Evolutionary conservation across 148 eudicot species (phyloP), one percentile per base, ranked within the genome.

Genomic region (Mesembryanthemum crystallinum): DNA sequence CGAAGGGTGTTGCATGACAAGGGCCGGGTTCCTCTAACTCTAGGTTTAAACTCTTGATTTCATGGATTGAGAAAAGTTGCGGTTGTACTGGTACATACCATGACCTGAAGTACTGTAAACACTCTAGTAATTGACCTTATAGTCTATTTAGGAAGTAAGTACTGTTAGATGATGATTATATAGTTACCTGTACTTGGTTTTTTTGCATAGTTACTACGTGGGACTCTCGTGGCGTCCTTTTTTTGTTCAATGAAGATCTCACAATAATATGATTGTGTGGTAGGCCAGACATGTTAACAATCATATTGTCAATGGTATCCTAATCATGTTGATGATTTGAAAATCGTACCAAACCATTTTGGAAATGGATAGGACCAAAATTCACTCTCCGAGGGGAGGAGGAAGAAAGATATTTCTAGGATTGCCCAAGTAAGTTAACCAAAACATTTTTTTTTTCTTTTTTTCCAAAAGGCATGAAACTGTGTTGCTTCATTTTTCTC

Each of bases 271-370:
- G 54, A 59, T 21, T 29, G 73, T 76, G 47, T 28, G 24, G 52
- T 49, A 59, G 30, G 45, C 39, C 27, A 42, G 21, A 21, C 69
- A 74, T 28, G 30, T 47, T 24, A 25, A 66, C 72, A 66, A 75
- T 75, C 54, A 68, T 76, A 39, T 47, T 33, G 18, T 1, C 18
- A 58, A 4, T 47, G 60, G 80, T 77, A 69, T 69, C 69, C 69
- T 75, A 77, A 69, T 77, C 80, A 77, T 60, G 74, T 5, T 60
- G 47, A 32, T 45, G 49, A 32, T 30, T 35, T 32, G 3, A 4
- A 4, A 20, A 4, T 18, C 68, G 5, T 7, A 28, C 5, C 7
- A 29, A 30, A 63, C 21, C 29, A 8, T 61, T 61, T 24, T 8
- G 37, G 21, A 29, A 12, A n/a, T n/a, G n/a, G n/a, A n/a, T n/a